phyloP scores from a whole-genome alignment of 768 basidiomycete genomes.

The Naganishia onofrii region DNA sequence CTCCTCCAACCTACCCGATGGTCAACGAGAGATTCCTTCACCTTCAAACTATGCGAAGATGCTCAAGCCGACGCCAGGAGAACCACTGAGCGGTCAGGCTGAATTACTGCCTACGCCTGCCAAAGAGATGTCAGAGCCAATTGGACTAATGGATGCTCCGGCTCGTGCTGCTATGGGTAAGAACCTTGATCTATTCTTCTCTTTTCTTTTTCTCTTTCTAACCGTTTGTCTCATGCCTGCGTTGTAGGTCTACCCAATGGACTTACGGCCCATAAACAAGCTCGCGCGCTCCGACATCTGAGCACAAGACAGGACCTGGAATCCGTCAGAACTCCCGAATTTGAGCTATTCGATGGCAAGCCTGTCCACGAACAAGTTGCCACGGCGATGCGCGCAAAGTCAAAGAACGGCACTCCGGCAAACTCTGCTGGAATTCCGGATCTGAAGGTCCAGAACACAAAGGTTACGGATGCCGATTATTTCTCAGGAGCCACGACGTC shows the following conservation, averaged over 20 bases:
- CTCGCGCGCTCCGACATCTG: constrained; percentile 42
- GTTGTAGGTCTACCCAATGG: constrained; percentile 43
- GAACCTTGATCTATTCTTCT: background rate
- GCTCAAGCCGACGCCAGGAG: constrained; percentile 18
- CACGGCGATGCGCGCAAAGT: background rate
- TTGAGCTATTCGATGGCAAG: constrained; percentile 35
- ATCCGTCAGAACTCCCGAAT: constrained; percentile 43
- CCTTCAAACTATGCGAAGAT: constrained; percentile 17
- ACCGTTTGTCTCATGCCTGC: background rate
- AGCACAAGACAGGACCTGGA: constrained; percentile 21
- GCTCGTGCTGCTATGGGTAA: constrained; percentile 48
- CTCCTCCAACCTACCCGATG: background rate
- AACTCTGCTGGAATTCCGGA: constrained; percentile 18
- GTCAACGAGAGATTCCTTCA: background rate
- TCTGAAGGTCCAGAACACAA: constrained; percentile 10
- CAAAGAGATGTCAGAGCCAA: background rate
- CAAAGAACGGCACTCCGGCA: constrained; percentile 1
- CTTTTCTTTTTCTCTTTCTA: too few relatives aligned
- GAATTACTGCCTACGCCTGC: constrained; percentile 25
- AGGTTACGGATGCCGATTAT: background rate
- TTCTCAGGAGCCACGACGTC: constrained; percentile 8
- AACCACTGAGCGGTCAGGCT: constrained; percentile 24
- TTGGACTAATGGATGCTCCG: constrained; percentile 43
- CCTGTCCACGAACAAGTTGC: background rate
- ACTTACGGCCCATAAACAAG: constrained; percentile 44